Evolutionary conservation across 805 yeast genomes (phyloP), one percentile per base, ranked within the genome.

Genomic region (Schwanniomyces occidentalis): DNA sequence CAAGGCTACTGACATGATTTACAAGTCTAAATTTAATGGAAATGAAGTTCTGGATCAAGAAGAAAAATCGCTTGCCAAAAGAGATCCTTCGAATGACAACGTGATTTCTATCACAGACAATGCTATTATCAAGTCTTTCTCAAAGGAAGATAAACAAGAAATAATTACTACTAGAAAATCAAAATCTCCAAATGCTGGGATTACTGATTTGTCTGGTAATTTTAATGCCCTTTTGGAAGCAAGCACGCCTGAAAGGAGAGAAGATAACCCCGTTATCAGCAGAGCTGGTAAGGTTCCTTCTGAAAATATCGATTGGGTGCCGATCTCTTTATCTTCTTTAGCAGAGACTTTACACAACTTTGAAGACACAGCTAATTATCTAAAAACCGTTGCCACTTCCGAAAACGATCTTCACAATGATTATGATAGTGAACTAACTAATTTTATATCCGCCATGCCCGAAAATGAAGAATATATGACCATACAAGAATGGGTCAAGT

Each of bases 361-460:
- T 48, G 64, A 61, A 38, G 58, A 59, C 2, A 58, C 73, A 4
- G 56, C 68, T 4, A 51, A 52, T 12, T 68, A 56, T 30, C 49
- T 69, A 14, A 51, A 55, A 24, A 48, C 51, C 15, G 43, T 69
- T n/a, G 47, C 67, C 2, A 50, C 59, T 6, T 58, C 71, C 0
- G 54, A 54, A 6, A 66, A 65, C 41, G 65, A 68, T 25, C 56
- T 81, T 12, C 69, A 73, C 43, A 78, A 81, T 42, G 95, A 85
- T 51, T 53, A 65, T 25, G 86, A 81, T 38, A 89, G 91, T 1
- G 73, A 73, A 18, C 57, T 85, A 15, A 76, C 85, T 0, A 66
- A 67, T 32, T 84, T 84, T 48, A 76, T 83, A 5, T 69, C 79
- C 1, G 78, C 77, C 27, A 78, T 85, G 77, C 90, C 91, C 0